phyloP scores from a whole-genome alignment of 352 stramenopile species.

The Globisporangium iwayamae region DNA sequence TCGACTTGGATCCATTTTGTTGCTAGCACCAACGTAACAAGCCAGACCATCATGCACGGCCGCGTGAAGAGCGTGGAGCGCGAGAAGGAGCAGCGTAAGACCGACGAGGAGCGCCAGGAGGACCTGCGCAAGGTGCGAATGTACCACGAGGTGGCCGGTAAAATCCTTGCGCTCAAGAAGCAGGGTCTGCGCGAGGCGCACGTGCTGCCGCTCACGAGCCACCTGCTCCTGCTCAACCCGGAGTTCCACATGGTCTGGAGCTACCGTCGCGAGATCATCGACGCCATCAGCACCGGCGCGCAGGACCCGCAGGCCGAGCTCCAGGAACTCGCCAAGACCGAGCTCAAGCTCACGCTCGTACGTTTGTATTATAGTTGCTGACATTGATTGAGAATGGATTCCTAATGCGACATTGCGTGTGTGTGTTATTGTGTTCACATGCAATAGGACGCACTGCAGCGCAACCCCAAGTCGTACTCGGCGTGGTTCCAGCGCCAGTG shows the following conservation, averaged over 20 bases:
- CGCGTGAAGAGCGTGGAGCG: conserved; percentile 74
- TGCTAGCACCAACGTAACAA: not conserved
- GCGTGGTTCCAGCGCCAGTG: conserved; percentile 90
- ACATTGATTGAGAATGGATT: not conserved
- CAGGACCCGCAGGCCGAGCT: conserved; percentile 26
- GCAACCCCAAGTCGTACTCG: conserved; percentile 97
- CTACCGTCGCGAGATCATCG: conserved; percentile 91
- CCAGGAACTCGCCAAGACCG: conserved; percentile 64
- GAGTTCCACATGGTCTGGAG: conserved; percentile 98
- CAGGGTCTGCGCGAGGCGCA: conserved; percentile 45
- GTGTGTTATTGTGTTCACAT: not conserved
- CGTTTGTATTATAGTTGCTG: not conserved
- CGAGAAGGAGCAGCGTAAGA: conserved; percentile 68
- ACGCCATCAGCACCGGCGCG: conserved; percentile 32
- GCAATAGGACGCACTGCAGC: conserved; percentile 86
- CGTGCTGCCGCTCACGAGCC: conserved; percentile 84
- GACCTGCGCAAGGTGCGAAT: conserved; percentile 60
- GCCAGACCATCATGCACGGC: conserved; percentile 44
- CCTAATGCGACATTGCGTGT: not conserved
- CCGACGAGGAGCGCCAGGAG: conserved; percentile 55
- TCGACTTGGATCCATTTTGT: not conserved
- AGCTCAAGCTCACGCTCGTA: conserved; percentile 86
- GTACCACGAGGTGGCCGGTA: conserved; percentile 74
- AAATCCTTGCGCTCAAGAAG: conserved; percentile 64
- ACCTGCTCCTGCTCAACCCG: conserved; percentile 94